These are phyloP conservation scores for Daldinia caldariorum DNA, from an alignment of 495 filamentous ascomycete species.

Conservation along the genomic window DNA sequence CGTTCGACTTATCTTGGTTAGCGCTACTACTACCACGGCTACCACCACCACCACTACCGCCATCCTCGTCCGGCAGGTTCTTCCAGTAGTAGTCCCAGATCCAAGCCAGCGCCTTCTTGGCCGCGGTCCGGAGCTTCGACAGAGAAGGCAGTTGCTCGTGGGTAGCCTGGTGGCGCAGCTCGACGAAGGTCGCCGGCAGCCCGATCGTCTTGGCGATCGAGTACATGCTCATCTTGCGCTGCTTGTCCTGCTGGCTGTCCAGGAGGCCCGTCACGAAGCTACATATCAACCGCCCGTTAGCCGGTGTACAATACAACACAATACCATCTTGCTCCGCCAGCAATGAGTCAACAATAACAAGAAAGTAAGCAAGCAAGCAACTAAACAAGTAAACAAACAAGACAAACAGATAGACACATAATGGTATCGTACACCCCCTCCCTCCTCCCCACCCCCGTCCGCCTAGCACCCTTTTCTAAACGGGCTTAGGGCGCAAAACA, in stretches of 20 bases:
- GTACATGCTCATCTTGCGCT: conserved; percentile 83
- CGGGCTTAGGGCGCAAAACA: no score
- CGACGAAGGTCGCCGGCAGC: conserved; percentile 85
- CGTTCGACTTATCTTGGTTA: conserved; percentile 22
- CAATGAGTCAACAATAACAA: no score
- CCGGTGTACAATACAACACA: conserved; percentile 9
- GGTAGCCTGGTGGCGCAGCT: conserved; percentile 87
- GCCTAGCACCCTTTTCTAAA: not conserved
- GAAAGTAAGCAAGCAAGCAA: no score
- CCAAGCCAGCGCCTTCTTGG: conserved; percentile 78
- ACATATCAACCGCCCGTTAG: conserved; percentile 29
- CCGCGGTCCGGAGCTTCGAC: conserved; percentile 70
- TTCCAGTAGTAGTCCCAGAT: conserved; percentile 90
- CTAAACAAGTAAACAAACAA: no score
- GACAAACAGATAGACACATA: not conserved
- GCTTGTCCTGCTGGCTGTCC: conserved; percentile 75
- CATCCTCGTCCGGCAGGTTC: conserved; percentile 48
- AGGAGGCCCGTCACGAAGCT: conserved; percentile 93
- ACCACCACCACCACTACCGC: conserved; percentile 5
- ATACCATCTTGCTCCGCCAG: no score
- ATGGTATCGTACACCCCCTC: no score
- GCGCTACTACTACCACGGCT: conserved; percentile 4
- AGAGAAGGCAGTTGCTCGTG: conserved; percentile 86
- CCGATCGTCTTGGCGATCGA: conserved; percentile 77
- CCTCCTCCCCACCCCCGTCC: not conserved